Conservation (phyloP, 148 eudicot species). For the Vaccinium corymbosum region DNA sequence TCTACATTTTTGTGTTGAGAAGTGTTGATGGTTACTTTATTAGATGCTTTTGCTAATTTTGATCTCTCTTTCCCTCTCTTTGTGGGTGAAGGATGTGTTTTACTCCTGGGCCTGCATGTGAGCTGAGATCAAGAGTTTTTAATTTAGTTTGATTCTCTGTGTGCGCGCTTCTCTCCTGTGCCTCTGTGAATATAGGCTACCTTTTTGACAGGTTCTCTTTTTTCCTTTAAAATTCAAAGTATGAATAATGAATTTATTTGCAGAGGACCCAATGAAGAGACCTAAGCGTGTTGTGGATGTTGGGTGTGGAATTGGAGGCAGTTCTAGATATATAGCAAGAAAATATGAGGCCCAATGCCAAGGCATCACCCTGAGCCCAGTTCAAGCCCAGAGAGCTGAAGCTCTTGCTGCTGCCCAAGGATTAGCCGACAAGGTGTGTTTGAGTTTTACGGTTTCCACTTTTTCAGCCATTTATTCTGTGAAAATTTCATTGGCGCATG, state of each 20-base stretch:
- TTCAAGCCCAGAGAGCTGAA: constrained; percentile 83
- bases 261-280: constrained; percentile 52
- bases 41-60: background rate
- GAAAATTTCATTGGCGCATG: background rate
- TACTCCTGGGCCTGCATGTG: background rate
- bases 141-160: background rate
- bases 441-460: background rate
- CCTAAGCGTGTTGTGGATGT: constrained; percentile 70
- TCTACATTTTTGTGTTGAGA: background rate
- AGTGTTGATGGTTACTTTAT: background rate
- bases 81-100: background rate
- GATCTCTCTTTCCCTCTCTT: background rate
- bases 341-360: constrained; percentile 59
- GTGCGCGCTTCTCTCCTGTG: background rate
- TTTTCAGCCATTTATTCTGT: constrained; percentile 9
- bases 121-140: background rate
- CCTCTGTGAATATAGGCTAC: background rate
- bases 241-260: constrained; percentile 14
- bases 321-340: constrained; percentile 71
- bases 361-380: constrained; percentile 83
- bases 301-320: constrained; percentile 95
- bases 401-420: constrained; percentile 80
- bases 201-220: background rate
- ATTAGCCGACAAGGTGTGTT: constrained; percentile 60
- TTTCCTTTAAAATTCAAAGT: background rate